These are phyloP conservation scores for Coemansia sp. DNA, from an alignment of 192 early-diverging fungal genomes.

Conservation along the genomic window DNA sequence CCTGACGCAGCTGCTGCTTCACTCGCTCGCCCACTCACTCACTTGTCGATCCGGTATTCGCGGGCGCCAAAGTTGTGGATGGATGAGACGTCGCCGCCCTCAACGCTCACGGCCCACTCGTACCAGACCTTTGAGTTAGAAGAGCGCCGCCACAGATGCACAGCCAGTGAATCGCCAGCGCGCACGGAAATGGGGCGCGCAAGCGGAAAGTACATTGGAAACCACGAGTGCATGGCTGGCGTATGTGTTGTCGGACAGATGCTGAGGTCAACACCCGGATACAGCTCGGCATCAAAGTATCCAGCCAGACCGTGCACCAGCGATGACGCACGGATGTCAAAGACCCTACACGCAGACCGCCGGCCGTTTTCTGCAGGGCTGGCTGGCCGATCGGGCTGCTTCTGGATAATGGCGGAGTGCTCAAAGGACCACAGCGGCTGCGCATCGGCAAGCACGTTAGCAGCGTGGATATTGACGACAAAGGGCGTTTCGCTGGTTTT, in stretches of 20 bases:
- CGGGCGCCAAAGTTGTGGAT: conserved; percentile 45
- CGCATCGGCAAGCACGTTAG: conserved; percentile 66
- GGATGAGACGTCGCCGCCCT: conserved; percentile 16
- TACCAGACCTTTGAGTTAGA: conserved; percentile 90
- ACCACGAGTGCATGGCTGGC: conserved; percentile 96
- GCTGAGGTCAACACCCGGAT: conserved; percentile 75
- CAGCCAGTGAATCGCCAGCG: conserved; percentile 62
- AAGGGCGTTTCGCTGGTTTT: conserved; percentile 86
- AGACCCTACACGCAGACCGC: conserved; percentile 59
- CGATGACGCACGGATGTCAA: conserved; percentile 58
- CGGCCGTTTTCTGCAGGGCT: conserved; percentile 71
- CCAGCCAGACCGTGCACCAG: conserved; percentile 93
- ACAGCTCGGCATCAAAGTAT: conserved; percentile 93
- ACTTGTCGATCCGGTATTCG: conserved; percentile 45
- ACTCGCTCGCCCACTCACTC: neutral
- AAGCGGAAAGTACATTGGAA: conserved; percentile 95
- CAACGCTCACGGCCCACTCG: conserved; percentile 76
- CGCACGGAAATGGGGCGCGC: conserved; percentile 61
- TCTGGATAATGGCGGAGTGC: conserved; percentile 46
- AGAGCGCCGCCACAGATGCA: conserved; percentile 88
- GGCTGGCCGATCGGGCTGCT: neutral
- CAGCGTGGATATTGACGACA: conserved; percentile 93
- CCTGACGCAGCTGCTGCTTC: neutral
- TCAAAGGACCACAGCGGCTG: conserved; percentile 79
- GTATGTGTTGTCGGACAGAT: conserved; percentile 89